Evolutionary conservation across 129 eudicot species (phyloP).

Genomic region (Artemisia tridentata): DNA sequence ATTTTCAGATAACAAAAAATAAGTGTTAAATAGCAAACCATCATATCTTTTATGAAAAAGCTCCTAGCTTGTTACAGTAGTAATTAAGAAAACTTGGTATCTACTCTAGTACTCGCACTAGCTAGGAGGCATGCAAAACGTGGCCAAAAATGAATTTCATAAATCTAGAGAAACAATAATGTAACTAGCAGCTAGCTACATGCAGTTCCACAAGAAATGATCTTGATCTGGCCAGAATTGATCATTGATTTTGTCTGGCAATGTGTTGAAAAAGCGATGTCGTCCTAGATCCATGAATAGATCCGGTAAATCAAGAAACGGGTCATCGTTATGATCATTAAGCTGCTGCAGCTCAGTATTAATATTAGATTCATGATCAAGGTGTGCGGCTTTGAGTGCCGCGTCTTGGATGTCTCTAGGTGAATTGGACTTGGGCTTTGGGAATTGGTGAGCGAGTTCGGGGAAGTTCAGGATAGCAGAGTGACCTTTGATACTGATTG

Average conservation of each 20-base stretch:
- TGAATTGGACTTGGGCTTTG: conserved; percentile 28
- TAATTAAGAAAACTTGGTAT: no score
- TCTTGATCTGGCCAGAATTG: conserved; percentile 31
- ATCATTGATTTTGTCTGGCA: conserved; percentile 15
- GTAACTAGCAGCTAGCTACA: no score
- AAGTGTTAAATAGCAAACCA: no score
- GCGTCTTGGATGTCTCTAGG: conserved; percentile 28
- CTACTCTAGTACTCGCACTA: no score
- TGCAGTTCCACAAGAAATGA: conserved; percentile 27
- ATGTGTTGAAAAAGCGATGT: conserved; percentile 14
- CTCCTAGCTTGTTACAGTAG: no score
- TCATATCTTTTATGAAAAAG: no score
- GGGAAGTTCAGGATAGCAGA: conserved; percentile 7
- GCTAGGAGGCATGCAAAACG: no score
- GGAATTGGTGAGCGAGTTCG: conserved; percentile 19
- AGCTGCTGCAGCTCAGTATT: no score
- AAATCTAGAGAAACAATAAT: neutral
- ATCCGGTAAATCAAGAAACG: conserved; percentile 34
- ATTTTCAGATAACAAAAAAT: no score
- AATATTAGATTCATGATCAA: neutral
- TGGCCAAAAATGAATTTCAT: no score
- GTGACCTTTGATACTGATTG: conserved; percentile 30
- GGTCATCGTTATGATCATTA: conserved; percentile 7
- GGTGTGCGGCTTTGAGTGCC: conserved; percentile 25
- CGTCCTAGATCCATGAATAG: conserved; percentile 21